Base-by-base conservation (phyloP, 1,284 basidiomycete genomes). In the Wolfiporia cocos region DNA sequence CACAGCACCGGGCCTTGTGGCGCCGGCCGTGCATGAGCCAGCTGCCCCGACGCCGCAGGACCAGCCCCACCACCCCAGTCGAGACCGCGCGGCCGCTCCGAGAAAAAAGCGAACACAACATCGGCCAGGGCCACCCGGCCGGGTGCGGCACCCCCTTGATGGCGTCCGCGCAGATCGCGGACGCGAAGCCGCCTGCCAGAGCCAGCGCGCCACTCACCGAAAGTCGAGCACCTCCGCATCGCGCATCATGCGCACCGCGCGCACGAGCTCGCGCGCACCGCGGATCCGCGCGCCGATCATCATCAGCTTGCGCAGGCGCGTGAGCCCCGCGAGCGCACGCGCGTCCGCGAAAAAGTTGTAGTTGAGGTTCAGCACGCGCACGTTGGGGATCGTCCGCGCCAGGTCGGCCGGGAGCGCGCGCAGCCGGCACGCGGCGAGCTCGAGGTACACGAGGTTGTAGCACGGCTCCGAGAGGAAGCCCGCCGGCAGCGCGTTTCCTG, bases 301-400 rank as follows among this genome's bases (percentile, higher is more conserved):
- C 39, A 81, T 90, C 53, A 96, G 64, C 70, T 90, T 92, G 53
- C 78, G 76, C 61, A 96, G 64, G 54, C 87, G 69, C 44, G 64
- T 70, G 47, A 96, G 71, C n/a, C 87, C 89, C 34, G 73, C 73
- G 44, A 97, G 66, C 32, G 69, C 66, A 44, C 76, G 69, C 44
- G 76, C 74, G 50, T 92, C 81, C 65, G 76, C 78, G 54, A 96
- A 59, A 65, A 93, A 95, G 64, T 96, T 96, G 71, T 94, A 94
- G 71, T 96, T 95, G 51, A 95, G 75, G 68, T 98, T 98, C 59
- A 99, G 71, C 46, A 87, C 85, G 44, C 93, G 84, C 53, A 99
- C 68, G 63, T 96, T 97, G 19, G 95, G 95, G 35, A 84, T 70
- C 37, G 88, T 65, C 30, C 60, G 57, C 28, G 76, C 73, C 47